Conservation (phyloP, 495 filamentous ascomycete genomes). For the Hypoxylon fuscum region DNA sequence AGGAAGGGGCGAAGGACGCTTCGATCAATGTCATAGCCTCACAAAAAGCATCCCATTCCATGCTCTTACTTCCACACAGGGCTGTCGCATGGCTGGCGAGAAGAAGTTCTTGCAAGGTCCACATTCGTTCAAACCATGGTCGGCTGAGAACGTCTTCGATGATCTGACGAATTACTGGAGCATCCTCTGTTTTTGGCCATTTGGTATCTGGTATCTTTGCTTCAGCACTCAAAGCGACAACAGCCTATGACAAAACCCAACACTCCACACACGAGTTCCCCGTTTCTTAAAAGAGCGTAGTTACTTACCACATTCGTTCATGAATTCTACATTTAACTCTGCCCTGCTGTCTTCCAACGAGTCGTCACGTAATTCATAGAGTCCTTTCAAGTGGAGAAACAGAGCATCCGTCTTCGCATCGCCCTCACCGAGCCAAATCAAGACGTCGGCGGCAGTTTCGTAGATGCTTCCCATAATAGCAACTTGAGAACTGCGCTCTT, state of each 20-base stretch:
- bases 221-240: neutral
- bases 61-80: constrained; percentile 9
- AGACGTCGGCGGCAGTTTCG: neutral
- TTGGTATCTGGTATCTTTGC: neutral
- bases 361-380: neutral
- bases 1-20: constrained; percentile 8
- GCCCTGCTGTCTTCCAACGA: neutral
- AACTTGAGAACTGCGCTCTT: neutral
- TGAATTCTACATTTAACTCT: neutral
- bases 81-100: constrained; percentile 10
- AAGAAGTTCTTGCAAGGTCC: constrained; percentile 38
- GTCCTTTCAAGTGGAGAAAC: neutral
- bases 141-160: constrained; percentile 15
- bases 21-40: constrained; percentile 13
- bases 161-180: neutral
- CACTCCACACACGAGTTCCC: too few species aligned
- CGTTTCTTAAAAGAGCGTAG: too few species aligned
- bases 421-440: neutral
- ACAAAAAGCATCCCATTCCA: constrained; percentile 21
- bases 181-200: neutral
- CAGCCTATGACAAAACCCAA: too few species aligned
- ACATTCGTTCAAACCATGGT: constrained; percentile 18
- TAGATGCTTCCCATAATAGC: neutral
- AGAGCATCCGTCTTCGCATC: neutral
- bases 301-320: neutral